phyloP scores from a whole-genome alignment of 2,329 filamentous ascomycete species.

The Aspergillus aculeatinus region DNA sequence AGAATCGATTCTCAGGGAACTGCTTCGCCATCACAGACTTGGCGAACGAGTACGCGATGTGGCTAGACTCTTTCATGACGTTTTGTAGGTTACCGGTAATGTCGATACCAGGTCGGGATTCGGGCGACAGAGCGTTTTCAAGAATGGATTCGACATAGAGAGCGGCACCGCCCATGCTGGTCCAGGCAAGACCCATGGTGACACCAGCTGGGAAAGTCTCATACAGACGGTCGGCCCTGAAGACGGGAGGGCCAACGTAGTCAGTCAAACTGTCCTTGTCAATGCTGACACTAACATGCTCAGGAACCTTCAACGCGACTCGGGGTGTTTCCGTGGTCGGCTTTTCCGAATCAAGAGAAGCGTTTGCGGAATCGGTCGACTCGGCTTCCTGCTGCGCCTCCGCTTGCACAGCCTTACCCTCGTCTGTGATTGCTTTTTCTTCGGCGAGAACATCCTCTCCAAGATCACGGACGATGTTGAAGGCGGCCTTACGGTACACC shows the following conservation, averaged over 20 bases:
- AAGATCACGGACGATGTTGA: constrained; percentile 95
- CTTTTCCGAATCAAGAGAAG: constrained; percentile 47
- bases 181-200: constrained; percentile 97
- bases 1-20: constrained; percentile 90
- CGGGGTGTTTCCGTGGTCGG: constrained; percentile 60
- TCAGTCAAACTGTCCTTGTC: constrained; percentile 89
- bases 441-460: constrained; percentile 82
- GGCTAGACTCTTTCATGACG: constrained; percentile 97
- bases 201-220: constrained; percentile 91
- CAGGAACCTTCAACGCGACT: constrained; percentile 77
- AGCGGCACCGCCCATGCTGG: constrained; percentile 91
- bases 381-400: constrained; percentile 60
- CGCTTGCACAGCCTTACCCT: constrained; percentile 75
- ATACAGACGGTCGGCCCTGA: constrained; percentile 93
- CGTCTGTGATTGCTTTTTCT: constrained; percentile 76
- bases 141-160: constrained; percentile 97
- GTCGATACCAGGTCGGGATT: constrained; percentile 75
- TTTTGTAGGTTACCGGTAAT: constrained; percentile 92
- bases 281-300: constrained; percentile 81
- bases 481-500: constrained; percentile 92
- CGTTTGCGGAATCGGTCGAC: constrained; percentile 61
- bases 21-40: constrained; percentile 82
- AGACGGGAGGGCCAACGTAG: constrained; percentile 93
- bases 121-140: constrained; percentile 72
- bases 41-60: constrained; percentile 93